Evolutionary conservation across 2,329 filamentous ascomycete species (phyloP).

Genomic region (Alternaria ethzedia): DNA sequence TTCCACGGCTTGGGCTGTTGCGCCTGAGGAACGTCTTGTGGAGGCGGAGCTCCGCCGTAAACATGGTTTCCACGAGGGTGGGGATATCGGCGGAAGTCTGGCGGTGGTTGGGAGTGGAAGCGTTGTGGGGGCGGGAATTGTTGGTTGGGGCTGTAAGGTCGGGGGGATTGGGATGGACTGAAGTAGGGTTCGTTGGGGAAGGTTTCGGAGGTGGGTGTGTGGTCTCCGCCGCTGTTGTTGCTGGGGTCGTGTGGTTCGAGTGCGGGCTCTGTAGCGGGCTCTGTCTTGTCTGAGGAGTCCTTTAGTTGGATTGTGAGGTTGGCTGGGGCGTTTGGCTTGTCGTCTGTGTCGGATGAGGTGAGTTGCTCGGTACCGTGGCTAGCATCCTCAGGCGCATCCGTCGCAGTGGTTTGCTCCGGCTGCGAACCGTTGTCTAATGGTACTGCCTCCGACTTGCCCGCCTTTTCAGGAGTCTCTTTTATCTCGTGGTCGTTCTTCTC

Average conservation of each 20-base stretch:
- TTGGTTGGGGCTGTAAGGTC: not conserved
- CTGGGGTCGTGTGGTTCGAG: not conserved
- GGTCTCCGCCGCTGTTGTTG: not conserved
- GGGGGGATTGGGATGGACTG: not conserved
- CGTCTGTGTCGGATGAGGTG: not conserved
- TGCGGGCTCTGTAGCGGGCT: not conserved
- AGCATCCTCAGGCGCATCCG: not conserved
- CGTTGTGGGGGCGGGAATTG: not conserved
- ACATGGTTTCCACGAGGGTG: not conserved
- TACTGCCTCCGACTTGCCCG: not conserved
- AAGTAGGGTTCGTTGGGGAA: not conserved
- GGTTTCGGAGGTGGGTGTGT: not conserved
- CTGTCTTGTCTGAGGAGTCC: not conserved
- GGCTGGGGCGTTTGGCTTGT: not conserved
- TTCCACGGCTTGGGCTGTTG: slow-evolving; percentile 59
- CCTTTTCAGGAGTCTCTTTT: slow-evolving; percentile 22
- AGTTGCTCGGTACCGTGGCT: not conserved
- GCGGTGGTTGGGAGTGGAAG: not conserved
- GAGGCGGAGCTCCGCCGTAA: not conserved
- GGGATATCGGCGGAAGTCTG: not conserved
- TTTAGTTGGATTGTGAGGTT: not conserved
- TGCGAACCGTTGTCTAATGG: not conserved
- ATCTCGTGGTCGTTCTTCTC: slow-evolving; percentile 12
- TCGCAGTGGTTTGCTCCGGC: not conserved
- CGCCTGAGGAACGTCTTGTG: slow-evolving; percentile 1